Evolutionary conservation across 1,139 yeast genomes (phyloP), one percentile per base, ranked within the genome.

Genomic region (Sugiyamaella xylanicola): DNA sequence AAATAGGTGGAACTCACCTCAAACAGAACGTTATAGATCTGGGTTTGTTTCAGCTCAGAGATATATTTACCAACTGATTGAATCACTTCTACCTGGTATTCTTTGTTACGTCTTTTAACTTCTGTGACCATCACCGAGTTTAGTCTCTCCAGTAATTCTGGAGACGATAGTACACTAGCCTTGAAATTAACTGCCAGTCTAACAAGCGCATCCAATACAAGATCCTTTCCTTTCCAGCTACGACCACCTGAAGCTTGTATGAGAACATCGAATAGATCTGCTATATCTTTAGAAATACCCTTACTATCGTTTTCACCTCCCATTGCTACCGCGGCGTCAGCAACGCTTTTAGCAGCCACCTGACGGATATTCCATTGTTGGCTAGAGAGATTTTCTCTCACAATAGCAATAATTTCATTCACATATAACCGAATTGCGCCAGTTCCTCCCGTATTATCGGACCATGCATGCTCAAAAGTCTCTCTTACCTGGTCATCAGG

Each of bases 171-270:
- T 35, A 43, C 15, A 3, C 76, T 63, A 0, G 61, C 56, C 0
- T 46, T 44, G 49, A 53, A 4, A 59, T 64, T 32, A 42, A 43
- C 21, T 2, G 85, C 69, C 40, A 87, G 75, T 0, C 82, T 74
- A 0, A 89, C 86, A 51, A 92, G 72, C 0, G 97, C 90, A 43
- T 82, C 83, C 29, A 90, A 74, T 1, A 93, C 80, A 42, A 77
- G 71, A 61, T 90, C 97, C 66, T 93, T 93, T 7, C 98, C 98
- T 17, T 79, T 79, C 95, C 97, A 93, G 8, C 95, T 81, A 59
- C 93, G 82, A 0, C 97, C 97, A 55, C 79, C 76, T 57, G 86
- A 78, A 0, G 96, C 83, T 44, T 79, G 80, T 20, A 88, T 67
- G 53, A 91, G 74, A 4, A 85, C 75, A 0, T 74, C 72, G 55